Conservation (phyloP, 2,329 filamentous ascomycete genomes). For the Ascochyta pisi region DNA sequence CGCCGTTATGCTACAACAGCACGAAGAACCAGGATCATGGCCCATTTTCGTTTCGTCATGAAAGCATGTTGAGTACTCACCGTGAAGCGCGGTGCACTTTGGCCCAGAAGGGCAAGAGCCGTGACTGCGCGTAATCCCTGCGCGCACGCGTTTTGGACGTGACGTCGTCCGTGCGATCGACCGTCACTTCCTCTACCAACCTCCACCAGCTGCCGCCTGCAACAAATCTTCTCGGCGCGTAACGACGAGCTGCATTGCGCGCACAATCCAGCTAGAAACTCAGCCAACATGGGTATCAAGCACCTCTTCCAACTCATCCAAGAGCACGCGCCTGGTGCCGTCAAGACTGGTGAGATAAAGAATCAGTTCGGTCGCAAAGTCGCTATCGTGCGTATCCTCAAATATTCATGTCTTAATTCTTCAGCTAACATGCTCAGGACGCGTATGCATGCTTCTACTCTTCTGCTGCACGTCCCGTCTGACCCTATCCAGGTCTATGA, state of each 20-base stretch:
- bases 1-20: neutral
- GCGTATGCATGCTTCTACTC: constrained; percentile 46
- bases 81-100: neutral
- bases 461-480: constrained; percentile 5
- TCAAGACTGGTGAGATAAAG: constrained; percentile 98
- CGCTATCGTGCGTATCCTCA: constrained; percentile 74
- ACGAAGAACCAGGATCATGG: neutral
- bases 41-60: neutral
- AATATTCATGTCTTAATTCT: neutral
- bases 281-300: constrained; percentile 49
- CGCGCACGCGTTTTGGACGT: constrained; percentile 41
- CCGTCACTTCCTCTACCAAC: constrained; percentile 17
- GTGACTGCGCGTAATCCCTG: constrained; percentile 40
- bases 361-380: constrained; percentile 98
- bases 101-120: constrained; percentile 27
- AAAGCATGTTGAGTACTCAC: neutral
- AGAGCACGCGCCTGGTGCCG: constrained; percentile 91
- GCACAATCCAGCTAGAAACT: neutral
- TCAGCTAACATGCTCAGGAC: constrained; percentile 50
- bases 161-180: constrained; percentile 31
- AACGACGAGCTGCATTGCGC: neutral
- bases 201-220: constrained; percentile 14
- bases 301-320: constrained; percentile 58
- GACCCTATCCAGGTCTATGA: constrained; percentile 76
- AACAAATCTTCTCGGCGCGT: neutral